These are phyloP conservation scores for Fusarium lyarnte DNA, from an alignment of 2,329 filamentous ascomycete species.

Conservation along the genomic window DNA sequence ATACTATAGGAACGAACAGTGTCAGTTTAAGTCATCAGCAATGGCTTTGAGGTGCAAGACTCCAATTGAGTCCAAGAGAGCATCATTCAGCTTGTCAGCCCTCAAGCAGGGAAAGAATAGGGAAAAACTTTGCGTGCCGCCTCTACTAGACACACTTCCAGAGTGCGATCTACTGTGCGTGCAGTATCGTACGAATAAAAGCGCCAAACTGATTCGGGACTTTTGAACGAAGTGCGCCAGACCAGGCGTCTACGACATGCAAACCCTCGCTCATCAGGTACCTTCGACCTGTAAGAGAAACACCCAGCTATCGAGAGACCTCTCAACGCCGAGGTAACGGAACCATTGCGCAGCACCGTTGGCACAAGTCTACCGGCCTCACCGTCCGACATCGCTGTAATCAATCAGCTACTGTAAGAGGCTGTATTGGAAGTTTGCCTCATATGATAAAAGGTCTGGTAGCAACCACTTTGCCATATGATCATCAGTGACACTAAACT, in stretches of 20 bases:
- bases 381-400: slow-evolving; percentile 41
- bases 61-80: not conserved
- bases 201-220: slow-evolving; percentile 17
- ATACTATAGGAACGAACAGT: not conserved
- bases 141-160: slow-evolving; percentile 12
- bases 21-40: not conserved
- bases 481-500: slow-evolving; percentile 22
- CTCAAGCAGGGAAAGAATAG: not conserved
- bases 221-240: slow-evolving; percentile 24
- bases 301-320: slow-evolving; percentile 25
- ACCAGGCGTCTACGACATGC: slow-evolving; percentile 34
- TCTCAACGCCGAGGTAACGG: slow-evolving; percentile 22
- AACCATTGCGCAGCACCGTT: slow-evolving; percentile 31
- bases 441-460: slow-evolving; percentile 19
- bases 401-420: slow-evolving; percentile 3
- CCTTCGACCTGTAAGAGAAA: slow-evolving; percentile 25
- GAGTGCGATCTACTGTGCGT: slow-evolving; percentile 21
- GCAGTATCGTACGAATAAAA: slow-evolving; percentile 10
- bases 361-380: slow-evolving; percentile 34
- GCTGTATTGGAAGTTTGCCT: slow-evolving; percentile 1
- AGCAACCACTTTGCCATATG: slow-evolving; percentile 19
- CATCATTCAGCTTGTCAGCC: slow-evolving; percentile 15
- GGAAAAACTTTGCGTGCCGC: slow-evolving; percentile 20
- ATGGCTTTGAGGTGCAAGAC: not conserved
- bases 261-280: slow-evolving; percentile 35